Conservation (phyloP, 1,284 basidiomycete species). For the Cryptococcus amylolentus region DNA sequence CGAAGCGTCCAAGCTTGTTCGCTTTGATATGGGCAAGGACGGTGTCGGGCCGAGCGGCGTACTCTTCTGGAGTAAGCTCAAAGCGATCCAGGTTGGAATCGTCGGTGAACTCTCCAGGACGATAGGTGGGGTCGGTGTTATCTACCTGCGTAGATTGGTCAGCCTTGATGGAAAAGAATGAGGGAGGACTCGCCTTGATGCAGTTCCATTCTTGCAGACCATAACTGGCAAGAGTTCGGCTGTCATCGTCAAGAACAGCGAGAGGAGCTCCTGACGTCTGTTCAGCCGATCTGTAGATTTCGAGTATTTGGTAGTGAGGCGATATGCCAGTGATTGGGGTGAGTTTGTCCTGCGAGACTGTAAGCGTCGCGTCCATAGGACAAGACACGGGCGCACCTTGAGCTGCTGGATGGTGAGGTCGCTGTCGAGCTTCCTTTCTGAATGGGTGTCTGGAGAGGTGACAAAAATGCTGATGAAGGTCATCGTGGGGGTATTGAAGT, state of each 20-base stretch:
- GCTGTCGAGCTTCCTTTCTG: constrained; percentile 75
- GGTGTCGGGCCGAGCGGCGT: constrained; percentile 78
- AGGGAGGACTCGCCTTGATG: constrained; percentile 61
- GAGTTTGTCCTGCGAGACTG: constrained; percentile 64
- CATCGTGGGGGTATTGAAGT: not conserved
- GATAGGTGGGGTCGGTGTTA: constrained; percentile 67
- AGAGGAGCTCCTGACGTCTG: constrained; percentile 51
- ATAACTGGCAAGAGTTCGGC: constrained; percentile 67
- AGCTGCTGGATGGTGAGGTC: constrained; percentile 69
- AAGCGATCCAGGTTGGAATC: constrained; percentile 87
- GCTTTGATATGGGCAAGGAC: constrained; percentile 86
- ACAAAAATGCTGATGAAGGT: constrained; percentile 66
- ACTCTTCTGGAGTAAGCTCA: constrained; percentile 78
- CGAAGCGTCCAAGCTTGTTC: constrained; percentile 87
- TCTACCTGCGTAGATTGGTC: constrained; percentile 57
- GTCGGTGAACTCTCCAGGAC: constrained; percentile 64
- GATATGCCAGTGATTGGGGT: constrained; percentile 89
- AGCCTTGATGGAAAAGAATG: not conserved
- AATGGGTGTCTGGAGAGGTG: constrained; percentile 77
- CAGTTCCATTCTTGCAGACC: constrained; percentile 55
- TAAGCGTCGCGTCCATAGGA: not conserved
- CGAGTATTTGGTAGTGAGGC: constrained; percentile 64
- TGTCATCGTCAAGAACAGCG: constrained; percentile 63
- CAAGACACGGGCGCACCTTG: constrained; percentile 57
- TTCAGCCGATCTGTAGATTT: constrained; percentile 61